Conservation (phyloP, 116 monocot species). For the Trichopus zeylanicus region DNA sequence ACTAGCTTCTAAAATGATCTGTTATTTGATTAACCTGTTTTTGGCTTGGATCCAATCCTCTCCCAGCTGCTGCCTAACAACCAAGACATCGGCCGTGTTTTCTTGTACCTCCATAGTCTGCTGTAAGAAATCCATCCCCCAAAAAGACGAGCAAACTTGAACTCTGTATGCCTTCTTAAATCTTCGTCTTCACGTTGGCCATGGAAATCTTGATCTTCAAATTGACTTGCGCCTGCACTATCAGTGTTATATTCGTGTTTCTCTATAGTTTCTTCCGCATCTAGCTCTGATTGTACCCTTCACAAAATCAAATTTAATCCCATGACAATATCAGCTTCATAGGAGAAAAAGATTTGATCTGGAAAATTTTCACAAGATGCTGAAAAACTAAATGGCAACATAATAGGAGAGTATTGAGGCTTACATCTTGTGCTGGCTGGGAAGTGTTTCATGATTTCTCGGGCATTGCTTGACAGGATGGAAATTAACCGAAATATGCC, state of each 20-base stretch:
- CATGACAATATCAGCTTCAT: neutral
- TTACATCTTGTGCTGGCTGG: constrained; percentile 2
- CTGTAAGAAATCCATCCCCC: neutral
- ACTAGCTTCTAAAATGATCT: neutral
- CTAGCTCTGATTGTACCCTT: neutral
- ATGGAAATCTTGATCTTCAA: neutral
- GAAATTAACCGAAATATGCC: constrained; percentile 9
- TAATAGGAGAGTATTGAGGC: neutral
- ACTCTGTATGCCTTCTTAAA: neutral
- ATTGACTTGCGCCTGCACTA: neutral
- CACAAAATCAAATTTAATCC: neutral
- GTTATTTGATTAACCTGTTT: neutral
- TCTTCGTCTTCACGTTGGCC: neutral
- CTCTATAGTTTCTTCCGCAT: neutral
- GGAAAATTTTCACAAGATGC: too few species aligned
- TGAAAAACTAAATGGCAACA: too few species aligned
- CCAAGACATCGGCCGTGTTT: neutral
- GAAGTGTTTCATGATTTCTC: neutral
- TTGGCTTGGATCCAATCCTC: neutral
- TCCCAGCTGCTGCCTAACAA: neutral
- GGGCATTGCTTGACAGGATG: constrained; percentile 2
- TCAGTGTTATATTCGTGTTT: neutral
- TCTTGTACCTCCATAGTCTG: neutral
- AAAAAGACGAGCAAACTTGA: constrained; percentile 7
- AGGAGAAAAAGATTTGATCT: too few species aligned